Percentiles rank a stretch among this genome's conserved stretches.
These are phyloP conservation scores for Botrytis byssoidea DNA, from an alignment of 2,329 filamentous ascomycete species.

Conservation along the genomic window DNA sequence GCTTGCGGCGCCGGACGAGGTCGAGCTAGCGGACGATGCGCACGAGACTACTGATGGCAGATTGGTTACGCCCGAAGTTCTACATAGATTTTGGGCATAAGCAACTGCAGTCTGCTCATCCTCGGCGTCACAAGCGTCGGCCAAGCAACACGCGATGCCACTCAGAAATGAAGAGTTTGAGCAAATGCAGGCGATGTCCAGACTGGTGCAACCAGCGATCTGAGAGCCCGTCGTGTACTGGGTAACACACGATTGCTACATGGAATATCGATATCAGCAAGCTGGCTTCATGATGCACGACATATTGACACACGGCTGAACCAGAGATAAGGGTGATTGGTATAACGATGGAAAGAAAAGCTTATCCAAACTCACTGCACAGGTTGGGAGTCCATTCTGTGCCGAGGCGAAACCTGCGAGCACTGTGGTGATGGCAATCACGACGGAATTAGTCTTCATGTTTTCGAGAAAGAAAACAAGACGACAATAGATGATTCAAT, in stretches of 20 bases:
- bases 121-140: conserved; percentile 41
- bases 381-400: conserved; percentile 50
- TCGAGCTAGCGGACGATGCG: conserved; percentile 15
- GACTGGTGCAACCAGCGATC: conserved; percentile 42
- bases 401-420: conserved; percentile 54
- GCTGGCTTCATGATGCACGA: neutral
- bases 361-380: conserved; percentile 50
- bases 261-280: conserved; percentile 6
- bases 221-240: conserved; percentile 43
- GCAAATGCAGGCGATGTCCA: conserved; percentile 52
- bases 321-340: neutral
- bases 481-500: neutral
- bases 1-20: conserved; percentile 12
- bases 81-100: conserved; percentile 41
- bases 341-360: neutral
- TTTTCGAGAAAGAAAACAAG: no score
- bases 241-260: conserved; percentile 38
- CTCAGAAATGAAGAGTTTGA: conserved; percentile 45
- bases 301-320: neutral
- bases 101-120: conserved; percentile 42
- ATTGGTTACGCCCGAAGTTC: conserved; percentile 38
- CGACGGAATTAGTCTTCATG: conserved; percentile 25
- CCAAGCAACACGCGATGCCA: conserved; percentile 51
- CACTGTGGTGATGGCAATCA: conserved; percentile 48
- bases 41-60: conserved; percentile 32